Percentiles rank a stretch among this genome's conserved stretches.
Evolutionary conservation across 345 rosid species (phyloP).

Genomic region (Boechera stricta): DNA sequence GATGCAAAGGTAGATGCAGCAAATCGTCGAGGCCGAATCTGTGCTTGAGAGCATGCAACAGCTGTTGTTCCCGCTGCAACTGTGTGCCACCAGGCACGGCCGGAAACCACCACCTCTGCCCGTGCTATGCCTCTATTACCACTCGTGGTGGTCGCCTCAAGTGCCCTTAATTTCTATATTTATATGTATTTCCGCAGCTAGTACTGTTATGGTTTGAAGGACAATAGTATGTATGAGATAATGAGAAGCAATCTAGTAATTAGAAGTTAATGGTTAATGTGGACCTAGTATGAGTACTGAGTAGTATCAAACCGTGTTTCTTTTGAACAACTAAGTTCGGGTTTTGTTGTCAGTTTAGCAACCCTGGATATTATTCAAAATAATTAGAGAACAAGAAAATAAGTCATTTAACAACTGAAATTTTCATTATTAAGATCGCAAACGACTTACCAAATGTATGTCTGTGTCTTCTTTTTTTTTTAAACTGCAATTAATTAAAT

Average conservation of each 20-base stretch:
- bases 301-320: no score
- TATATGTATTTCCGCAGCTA: background rate
- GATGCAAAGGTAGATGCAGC: slow-evolving; percentile 50
- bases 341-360: no score
- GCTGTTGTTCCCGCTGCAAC: slow-evolving; percentile 52
- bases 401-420: no score
- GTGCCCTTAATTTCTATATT: slow-evolving; percentile 42
- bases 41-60: slow-evolving; percentile 52
- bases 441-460: no score
- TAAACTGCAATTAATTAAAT: no score
- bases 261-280: no score
- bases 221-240: background rate
- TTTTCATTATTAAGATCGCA: no score
- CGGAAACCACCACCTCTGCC: slow-evolving; percentile 50
- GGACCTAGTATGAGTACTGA: no score
- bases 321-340: no score
- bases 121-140: slow-evolving; percentile 53
- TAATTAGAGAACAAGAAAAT: no score
- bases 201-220: background rate
- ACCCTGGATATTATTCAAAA: no score
- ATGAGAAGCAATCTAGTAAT: background rate
- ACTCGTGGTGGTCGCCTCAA: slow-evolving; percentile 52
- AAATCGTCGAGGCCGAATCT: slow-evolving; percentile 48
- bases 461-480: no score
- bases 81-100: slow-evolving; percentile 59